phyloP scores from a whole-genome alignment of 2,329 filamentous ascomycete genomes.

The Beauveria rudraprayagi region DNA sequence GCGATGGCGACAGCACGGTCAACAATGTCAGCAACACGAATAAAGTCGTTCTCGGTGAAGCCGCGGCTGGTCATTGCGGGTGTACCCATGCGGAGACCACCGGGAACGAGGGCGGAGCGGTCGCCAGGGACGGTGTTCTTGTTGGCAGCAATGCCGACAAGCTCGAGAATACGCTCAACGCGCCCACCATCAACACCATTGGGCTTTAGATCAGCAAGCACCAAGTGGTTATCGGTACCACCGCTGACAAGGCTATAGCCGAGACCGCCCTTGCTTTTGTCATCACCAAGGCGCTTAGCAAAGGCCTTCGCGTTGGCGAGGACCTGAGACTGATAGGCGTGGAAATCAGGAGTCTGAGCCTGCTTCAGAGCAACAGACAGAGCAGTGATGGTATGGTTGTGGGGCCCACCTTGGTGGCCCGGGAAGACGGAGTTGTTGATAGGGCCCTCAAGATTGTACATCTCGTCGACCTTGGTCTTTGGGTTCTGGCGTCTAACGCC shows the following conservation, averaged over 20 bases:
- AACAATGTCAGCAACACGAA: constrained; percentile 75
- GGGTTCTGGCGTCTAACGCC: constrained; percentile 75
- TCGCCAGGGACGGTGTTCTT: constrained; percentile 98
- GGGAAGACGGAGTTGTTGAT: constrained; percentile 98
- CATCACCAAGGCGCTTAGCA: constrained; percentile 55
- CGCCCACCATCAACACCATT: constrained; percentile 81
- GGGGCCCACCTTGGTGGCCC: constrained; percentile 93
- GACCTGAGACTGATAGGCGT: constrained; percentile 83
- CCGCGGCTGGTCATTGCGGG: constrained; percentile 97
- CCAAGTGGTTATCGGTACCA: constrained; percentile 95
- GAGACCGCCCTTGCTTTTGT: constrained; percentile 67
- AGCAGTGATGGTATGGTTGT: constrained; percentile 98
- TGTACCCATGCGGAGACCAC: constrained; percentile 87
- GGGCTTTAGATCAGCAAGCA: constrained; percentile 84
- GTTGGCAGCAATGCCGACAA: constrained; percentile 94
- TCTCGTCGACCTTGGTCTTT: constrained; percentile 76
- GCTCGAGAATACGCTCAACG: constrained; percentile 82
- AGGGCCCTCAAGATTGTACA: constrained; percentile 84
- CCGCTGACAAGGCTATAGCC: constrained; percentile 87
- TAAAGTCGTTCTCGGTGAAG: constrained; percentile 84
- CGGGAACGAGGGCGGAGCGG: constrained; percentile 84
- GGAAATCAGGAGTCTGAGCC: constrained; percentile 82
- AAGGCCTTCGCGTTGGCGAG: constrained; percentile 87
- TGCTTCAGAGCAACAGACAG: constrained; percentile 92
- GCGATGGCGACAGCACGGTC: constrained; percentile 76